Base-by-base conservation (phyloP, 306 rosid genomes). In the Sophora flavescens region DNA sequence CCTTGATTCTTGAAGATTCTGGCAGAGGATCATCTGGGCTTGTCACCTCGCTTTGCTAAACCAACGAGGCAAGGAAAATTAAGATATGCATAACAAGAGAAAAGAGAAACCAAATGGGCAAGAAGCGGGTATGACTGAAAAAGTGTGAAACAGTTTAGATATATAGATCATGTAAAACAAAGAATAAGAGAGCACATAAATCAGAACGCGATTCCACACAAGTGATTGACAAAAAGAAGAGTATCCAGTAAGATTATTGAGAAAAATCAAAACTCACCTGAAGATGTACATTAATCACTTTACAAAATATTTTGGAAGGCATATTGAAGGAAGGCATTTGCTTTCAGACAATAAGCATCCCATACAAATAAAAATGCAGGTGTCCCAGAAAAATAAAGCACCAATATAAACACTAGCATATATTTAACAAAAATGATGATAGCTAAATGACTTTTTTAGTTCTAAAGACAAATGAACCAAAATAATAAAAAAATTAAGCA, bases 311-410 rank as follows among this genome's bases (percentile, higher is more conserved):
- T 84, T 94, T 94, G 68, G 93, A 85, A 38, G 96, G 94, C 26
- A 93, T 88, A 80, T 93, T 85, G 75, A 93, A 93, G 78, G 93
- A 93, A 79, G 98, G 98, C 96, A 94, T 94, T 79, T 90, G 96
- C 81, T 90, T 22, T 22, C 1, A 22, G 22, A 22, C 22, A 0
- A 22, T 22, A 22, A 22, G 22, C 22, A 22, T 22, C 22, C 22
- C 22, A 22, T 22, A 22, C 22, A 22, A 22, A 22, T 22, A 22
- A 22, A 22, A 22, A 22, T 22, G 22, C 22, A 22, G 22, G 1
- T 22, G 22, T 22, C 22, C 22, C 22, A 22, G 22, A 22, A 22
- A 22, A 22, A 22, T 22, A 22, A 22, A 22, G 22, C 22, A 22
- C 22, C 22, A 22, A 22, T 22, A 22, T 22, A 22, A 22, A 22